Conservation (phyloP, 1,139 yeast genomes). For the Candida pseudoviswanathii region DNA sequence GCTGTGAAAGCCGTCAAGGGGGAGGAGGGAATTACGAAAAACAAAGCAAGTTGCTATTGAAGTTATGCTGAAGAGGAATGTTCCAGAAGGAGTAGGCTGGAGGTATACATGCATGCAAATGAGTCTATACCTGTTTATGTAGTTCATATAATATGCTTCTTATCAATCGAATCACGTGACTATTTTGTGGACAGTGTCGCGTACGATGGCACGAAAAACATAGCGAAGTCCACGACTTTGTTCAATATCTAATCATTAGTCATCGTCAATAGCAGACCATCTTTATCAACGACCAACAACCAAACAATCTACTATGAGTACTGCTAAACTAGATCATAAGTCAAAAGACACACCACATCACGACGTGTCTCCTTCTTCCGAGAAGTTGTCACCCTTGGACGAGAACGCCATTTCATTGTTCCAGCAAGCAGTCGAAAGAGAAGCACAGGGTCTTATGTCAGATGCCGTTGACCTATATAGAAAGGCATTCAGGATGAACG, state of each 20-base stretch:
- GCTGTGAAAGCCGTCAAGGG: too few species aligned
- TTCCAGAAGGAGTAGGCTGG: too few species aligned
- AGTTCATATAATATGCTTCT: too few species aligned
- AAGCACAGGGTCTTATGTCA: slow-evolving; percentile 70
- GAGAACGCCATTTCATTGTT: slow-evolving; percentile 60
- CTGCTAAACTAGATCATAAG: background rate
- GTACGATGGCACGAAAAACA: background rate
- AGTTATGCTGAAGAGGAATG: too few species aligned
- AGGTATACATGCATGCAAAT: too few species aligned
- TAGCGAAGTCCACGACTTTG: background rate
- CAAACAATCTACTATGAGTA: background rate
- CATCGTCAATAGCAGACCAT: too few species aligned
- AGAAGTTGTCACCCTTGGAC: slow-evolving; percentile 19
- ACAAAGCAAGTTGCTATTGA: too few species aligned
- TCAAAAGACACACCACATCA: background rate
- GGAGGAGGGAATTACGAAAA: too few species aligned
- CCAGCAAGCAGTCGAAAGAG: slow-evolving; percentile 73
- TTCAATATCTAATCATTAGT: too few species aligned
- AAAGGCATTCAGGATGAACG: slow-evolving; percentile 67
- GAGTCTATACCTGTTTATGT: too few species aligned
- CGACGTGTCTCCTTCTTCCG: background rate
- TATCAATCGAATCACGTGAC: background rate
- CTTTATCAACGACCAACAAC: too few species aligned
- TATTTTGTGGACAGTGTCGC: background rate
- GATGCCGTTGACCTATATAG: slow-evolving; percentile 80